A percentile compares a stretch with the other conserved stretches of the same genome.
These are phyloP conservation scores for Taiozyma sp. DNA, from an alignment of 1,139 yeast species.

Conservation along the genomic window DNA sequence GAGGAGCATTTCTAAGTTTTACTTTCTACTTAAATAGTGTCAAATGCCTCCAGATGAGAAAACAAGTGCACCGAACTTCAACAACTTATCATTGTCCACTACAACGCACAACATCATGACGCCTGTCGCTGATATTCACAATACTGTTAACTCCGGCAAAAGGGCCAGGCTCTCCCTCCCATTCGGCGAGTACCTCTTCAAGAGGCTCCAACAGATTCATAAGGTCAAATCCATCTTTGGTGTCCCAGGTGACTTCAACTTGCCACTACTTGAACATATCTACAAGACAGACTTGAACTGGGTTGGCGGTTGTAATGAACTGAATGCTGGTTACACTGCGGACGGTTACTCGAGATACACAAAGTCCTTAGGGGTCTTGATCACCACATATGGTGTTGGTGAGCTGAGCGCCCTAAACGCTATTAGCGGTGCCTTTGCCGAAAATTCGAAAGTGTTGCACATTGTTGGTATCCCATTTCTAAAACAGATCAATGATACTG, in stretches of 20 bases:
- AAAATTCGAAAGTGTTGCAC: slow-evolving; percentile 58
- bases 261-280: slow-evolving; percentile 50
- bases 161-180: not conserved
- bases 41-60: not conserved
- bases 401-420: slow-evolving; percentile 68
- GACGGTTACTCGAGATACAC: slow-evolving; percentile 67
- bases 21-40: not conserved
- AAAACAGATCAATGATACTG: slow-evolving; percentile 31
- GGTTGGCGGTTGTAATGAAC: slow-evolving; percentile 53
- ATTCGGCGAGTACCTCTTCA: slow-evolving; percentile 47
- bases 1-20: not conserved
- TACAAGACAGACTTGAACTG: slow-evolving; percentile 40
- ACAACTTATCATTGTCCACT: too few relatives aligned
- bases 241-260: slow-evolving; percentile 54
- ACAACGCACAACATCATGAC: not conserved
- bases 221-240: slow-evolving; percentile 36
- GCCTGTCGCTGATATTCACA: not conserved
- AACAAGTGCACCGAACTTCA: too few relatives aligned
- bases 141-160: not conserved
- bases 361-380: slow-evolving; percentile 50
- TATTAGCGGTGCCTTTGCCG: slow-evolving; percentile 64
- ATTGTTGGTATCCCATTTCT: slow-evolving; percentile 60
- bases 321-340: slow-evolving; percentile 57
- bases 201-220: slow-evolving; percentile 41
- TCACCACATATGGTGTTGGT: slow-evolving; percentile 73